These are phyloP conservation scores for Bisporella sp. DNA, from an alignment of 2,329 filamentous ascomycete genomes.

Conservation along the genomic window DNA sequence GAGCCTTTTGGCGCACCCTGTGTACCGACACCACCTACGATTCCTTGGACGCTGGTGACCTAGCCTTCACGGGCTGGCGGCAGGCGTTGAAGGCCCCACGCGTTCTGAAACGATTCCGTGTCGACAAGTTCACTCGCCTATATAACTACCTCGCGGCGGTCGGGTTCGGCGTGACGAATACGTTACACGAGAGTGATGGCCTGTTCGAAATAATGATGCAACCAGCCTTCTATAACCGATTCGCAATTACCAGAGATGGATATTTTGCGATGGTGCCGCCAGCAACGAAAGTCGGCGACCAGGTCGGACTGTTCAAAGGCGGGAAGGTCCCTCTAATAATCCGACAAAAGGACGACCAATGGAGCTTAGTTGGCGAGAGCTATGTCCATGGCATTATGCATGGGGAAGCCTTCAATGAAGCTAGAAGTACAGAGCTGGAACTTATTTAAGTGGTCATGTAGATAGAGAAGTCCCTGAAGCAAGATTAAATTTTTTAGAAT, in stretches of 20 bases:
- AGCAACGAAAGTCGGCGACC: neutral
- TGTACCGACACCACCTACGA: neutral
- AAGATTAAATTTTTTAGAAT: no score
- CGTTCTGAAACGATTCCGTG: neutral
- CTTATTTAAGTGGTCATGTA: neutral
- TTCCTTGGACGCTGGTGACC: neutral
- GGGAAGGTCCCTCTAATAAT: constrained; percentile 1
- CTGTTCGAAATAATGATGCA: neutral
- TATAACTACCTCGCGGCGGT: constrained; percentile 5
- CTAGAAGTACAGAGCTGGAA: neutral
- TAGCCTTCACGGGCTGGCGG: constrained; percentile 1
- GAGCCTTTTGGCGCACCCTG: constrained; percentile 2
- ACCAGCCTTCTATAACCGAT: neutral
- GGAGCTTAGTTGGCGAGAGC: constrained; percentile 1
- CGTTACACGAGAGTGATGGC: neutral
- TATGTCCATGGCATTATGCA: constrained; percentile 6
- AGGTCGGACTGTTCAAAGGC: constrained; percentile 1
- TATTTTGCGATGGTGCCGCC: constrained; percentile 3
- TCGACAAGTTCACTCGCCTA: constrained; percentile 1
- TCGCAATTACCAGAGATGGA: constrained; percentile 1
- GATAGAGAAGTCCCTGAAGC: neutral
- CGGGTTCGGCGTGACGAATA: constrained; percentile 1
- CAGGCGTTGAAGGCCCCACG: constrained; percentile 1
- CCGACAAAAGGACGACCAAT: neutral
- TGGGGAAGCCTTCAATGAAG: constrained; percentile 1